phyloP scores from a whole-genome alignment of 1,284 basidiomycete species.

The Microbotryomycetes sp. region DNA sequence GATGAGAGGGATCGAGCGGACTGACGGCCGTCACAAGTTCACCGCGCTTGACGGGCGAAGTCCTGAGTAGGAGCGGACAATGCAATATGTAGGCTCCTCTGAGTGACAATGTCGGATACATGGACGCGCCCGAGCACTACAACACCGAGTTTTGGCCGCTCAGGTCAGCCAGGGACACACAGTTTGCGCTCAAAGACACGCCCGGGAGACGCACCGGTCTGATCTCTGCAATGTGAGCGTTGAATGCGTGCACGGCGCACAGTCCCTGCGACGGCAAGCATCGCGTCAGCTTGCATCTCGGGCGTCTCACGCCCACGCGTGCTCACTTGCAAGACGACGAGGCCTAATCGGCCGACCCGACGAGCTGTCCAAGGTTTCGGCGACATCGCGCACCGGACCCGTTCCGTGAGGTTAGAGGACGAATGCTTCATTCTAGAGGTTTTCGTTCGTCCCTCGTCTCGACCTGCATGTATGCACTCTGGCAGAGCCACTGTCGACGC shows the following conservation, averaged over 20 bases:
- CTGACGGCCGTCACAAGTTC: conserved; percentile 73
- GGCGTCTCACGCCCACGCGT: background rate
- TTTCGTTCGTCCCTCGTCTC: background rate
- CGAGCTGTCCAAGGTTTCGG: background rate
- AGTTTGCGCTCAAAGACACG: background rate
- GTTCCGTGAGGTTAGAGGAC: background rate
- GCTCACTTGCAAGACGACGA: background rate
- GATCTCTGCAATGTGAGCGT: conserved; percentile 31
- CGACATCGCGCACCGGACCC: background rate
- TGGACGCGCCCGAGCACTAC: conserved; percentile 34
- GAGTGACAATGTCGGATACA: conserved; percentile 33
- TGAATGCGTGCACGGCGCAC: conserved; percentile 31
- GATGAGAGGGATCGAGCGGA: conserved; percentile 59
- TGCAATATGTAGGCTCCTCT: conserved; percentile 28
- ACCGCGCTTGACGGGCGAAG: conserved; percentile 49
- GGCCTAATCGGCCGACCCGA: background rate
- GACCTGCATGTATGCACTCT: background rate
- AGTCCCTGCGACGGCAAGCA: conserved; percentile 8
- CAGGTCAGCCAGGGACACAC: too few species aligned
- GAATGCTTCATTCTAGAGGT: background rate
- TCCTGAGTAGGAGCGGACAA: conserved; percentile 22
- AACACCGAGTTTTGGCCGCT: too few species aligned
- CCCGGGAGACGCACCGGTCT: conserved; percentile 22
- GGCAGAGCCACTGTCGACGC: too few species aligned
- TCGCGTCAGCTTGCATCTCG: background rate